Evolutionary conservation across 2,329 filamentous ascomycete species (phyloP).

Genomic region (Arachnopeziza araneosa): DNA sequence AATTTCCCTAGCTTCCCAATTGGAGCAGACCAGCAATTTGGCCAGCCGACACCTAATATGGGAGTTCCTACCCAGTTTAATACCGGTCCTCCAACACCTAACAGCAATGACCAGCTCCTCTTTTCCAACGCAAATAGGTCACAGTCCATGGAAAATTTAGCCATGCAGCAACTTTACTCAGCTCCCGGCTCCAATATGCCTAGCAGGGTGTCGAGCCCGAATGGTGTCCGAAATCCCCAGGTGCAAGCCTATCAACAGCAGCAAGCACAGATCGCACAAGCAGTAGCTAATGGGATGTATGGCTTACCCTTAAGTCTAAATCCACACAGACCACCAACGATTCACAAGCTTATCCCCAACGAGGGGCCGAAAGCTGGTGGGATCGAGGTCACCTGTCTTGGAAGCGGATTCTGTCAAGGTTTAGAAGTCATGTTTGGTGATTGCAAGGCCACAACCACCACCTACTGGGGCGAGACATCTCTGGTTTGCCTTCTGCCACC

Average conservation of each 20-base stretch:
- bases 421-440: slow-evolving; percentile 84
- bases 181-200: slow-evolving; percentile 66
- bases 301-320: slow-evolving; percentile 44
- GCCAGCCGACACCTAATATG: slow-evolving; percentile 17
- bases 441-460: slow-evolving; percentile 54
- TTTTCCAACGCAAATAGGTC: slow-evolving; percentile 53
- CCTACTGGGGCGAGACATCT: slow-evolving; percentile 58
- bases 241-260: slow-evolving; percentile 40
- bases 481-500: slow-evolving; percentile 59
- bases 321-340: slow-evolving; percentile 54
- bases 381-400: slow-evolving; percentile 80
- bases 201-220: slow-evolving; percentile 74
- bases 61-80: slow-evolving; percentile 40
- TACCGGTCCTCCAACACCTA: slow-evolving; percentile 61
- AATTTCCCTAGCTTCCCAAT: slow-evolving; percentile 40
- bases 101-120: slow-evolving; percentile 53
- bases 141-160: slow-evolving; percentile 59
- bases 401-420: slow-evolving; percentile 71
- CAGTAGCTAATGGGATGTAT: slow-evolving; percentile 45
- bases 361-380: slow-evolving; percentile 80
- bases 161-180: slow-evolving; percentile 62
- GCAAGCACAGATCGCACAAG: slow-evolving; percentile 41
- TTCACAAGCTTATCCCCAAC: slow-evolving; percentile 76
- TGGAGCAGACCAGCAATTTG: slow-evolving; percentile 30
- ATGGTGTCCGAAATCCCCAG: slow-evolving; percentile 40